phyloP scores from a whole-genome alignment of 371 early-diverging fungal genomes.

The Dichotomocladium elegans region DNA sequence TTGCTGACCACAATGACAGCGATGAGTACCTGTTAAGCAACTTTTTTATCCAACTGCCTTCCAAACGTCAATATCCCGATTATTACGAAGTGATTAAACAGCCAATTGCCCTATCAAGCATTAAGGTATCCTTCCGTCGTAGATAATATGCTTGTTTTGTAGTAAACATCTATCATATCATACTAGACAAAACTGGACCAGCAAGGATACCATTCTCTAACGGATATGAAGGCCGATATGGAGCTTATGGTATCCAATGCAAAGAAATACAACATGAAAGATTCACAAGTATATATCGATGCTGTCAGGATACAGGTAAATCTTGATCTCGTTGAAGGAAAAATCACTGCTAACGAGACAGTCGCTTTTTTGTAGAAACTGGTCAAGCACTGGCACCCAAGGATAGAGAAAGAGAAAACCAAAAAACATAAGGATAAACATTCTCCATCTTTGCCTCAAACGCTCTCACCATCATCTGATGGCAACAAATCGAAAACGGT shows the following conservation, averaged over 20 bases:
- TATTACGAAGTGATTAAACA: constrained; percentile 84
- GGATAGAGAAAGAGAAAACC: not conserved
- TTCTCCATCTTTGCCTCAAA: not conserved
- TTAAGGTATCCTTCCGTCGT: constrained; percentile 34
- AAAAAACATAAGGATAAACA: not conserved
- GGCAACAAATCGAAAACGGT: constrained; percentile 18
- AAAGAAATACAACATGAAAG: constrained; percentile 73
- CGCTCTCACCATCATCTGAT: not conserved
- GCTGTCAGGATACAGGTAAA: constrained; percentile 60
- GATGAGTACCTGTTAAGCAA: constrained; percentile 52
- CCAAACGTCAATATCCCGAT: constrained; percentile 78
- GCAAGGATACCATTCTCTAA: constrained; percentile 50
- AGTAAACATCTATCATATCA: not conserved
- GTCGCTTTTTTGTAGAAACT: constrained; percentile 36
- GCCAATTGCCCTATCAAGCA: constrained; percentile 77
- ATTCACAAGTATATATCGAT: constrained; percentile 74
- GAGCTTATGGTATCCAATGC: constrained; percentile 78
- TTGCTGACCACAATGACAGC: too few species aligned
- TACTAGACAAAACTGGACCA: constrained; percentile 41
- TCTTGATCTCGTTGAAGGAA: not conserved
- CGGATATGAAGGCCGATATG: constrained; percentile 62
- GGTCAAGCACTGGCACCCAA: constrained; percentile 27
- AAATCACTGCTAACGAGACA: not conserved
- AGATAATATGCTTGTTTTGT: not conserved
- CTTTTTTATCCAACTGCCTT: constrained; percentile 76